Percentiles rank a stretch among this genome's conserved stretches.
phyloP scores from a whole-genome alignment of 2,329 filamentous ascomycete species.

The Phialophora expanda region DNA sequence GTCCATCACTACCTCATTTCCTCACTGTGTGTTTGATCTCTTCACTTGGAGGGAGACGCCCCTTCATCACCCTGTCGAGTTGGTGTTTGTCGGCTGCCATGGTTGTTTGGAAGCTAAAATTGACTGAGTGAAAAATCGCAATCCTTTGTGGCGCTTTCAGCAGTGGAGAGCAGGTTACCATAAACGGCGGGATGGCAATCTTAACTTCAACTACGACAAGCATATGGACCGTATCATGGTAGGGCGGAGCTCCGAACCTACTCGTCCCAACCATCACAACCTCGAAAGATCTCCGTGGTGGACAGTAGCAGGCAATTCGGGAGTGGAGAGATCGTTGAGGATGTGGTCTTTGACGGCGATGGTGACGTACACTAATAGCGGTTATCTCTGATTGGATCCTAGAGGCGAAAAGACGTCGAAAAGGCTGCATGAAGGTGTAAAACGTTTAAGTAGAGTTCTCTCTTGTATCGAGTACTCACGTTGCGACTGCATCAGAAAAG shows the following conservation, averaged over 20 bases:
- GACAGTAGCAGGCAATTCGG: not conserved
- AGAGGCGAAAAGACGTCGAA: not conserved
- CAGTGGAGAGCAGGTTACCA: not conserved
- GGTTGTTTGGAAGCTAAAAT: not conserved
- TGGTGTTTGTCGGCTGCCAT: not conserved
- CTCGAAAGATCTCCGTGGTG: not conserved
- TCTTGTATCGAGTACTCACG: not conserved
- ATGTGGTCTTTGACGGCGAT: not conserved
- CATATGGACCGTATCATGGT: not conserved
- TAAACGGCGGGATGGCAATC: not conserved
- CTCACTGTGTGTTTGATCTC: not conserved
- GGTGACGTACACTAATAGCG: not conserved
- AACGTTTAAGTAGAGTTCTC: not conserved
- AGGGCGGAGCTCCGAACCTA: not conserved
- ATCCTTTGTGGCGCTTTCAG: not conserved
- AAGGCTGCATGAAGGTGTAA: not conserved
- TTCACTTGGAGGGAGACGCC: not conserved
- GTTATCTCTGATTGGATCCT: not conserved
- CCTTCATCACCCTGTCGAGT: not conserved
- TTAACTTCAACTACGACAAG: not conserved
- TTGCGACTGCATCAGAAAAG: slow-evolving; percentile 31
- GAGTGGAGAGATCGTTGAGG: not conserved
- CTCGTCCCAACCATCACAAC: not conserved
- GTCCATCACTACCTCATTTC: not conserved
- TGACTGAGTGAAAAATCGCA: not conserved